Conservation (phyloP, 176 grass and related monocot genomes). For the Secale cereale region DNA sequence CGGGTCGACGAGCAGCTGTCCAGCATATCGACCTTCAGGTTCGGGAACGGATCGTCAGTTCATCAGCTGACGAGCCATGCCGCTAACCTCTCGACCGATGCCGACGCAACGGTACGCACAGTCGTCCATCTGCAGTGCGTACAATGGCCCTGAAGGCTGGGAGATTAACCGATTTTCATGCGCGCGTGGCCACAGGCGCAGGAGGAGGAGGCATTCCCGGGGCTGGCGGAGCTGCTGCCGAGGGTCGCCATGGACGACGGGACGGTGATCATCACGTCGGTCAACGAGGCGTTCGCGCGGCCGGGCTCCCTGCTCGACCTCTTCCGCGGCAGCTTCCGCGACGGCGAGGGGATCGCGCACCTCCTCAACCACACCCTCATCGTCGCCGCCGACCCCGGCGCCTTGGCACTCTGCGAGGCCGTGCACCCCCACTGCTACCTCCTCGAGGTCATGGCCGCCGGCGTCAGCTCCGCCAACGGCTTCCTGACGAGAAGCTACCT, state of each 20-base stretch:
- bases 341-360: conserved; percentile 16
- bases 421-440: conserved; percentile 58
- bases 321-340: conserved; percentile 33
- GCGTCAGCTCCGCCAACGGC: not conserved
- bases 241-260: conserved; percentile 27
- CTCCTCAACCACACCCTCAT: conserved; percentile 37
- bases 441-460: not conserved
- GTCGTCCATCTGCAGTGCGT: too few relatives aligned
- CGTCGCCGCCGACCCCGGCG: conserved; percentile 33
- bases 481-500: not conserved
- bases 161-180: too few relatives aligned
- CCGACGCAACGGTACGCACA: not conserved
- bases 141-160: too few relatives aligned
- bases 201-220: not conserved
- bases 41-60: not conserved
- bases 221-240: conserved; percentile 13
- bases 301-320: conserved; percentile 34
- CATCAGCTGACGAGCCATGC: not conserved
- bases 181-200: not conserved
- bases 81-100: not conserved
- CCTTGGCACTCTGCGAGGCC: conserved; percentile 27
- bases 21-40: not conserved
- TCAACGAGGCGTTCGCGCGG: conserved; percentile 43
- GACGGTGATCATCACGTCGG: conserved; percentile 54
- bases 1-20: not conserved